Evolutionary conservation across 2,329 filamentous ascomycete genomes (phyloP), one percentile per base, ranked within the genome.

Genomic region (Hypoxylon sp.): DNA sequence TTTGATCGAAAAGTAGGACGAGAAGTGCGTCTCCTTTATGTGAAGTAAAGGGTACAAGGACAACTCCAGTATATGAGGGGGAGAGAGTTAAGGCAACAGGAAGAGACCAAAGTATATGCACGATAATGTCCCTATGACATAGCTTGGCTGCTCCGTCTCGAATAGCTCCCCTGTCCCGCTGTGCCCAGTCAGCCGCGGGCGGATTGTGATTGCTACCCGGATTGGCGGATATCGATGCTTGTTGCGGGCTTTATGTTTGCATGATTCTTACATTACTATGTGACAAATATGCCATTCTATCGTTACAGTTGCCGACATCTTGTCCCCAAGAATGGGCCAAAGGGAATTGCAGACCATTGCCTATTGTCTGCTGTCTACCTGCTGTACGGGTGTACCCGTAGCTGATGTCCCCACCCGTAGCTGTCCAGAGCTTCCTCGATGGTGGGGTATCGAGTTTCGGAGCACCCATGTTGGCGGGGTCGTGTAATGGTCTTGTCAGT

Each of bases 251-350:
- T 55, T 51, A 55, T 42, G 18, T 42, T 54, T 50, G 18, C 49
- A 56, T 64, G 48, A 62, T 33, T 52, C 51, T 61, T 58, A 58
- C 58, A 35, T 63, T n/a, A n/a, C n/a, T n/a, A n/a, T n/a, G n/a
- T n/a, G n/a, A n/a, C n/a, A n/a, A n/a, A n/a, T n/a, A n/a, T n/a
- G n/a, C n/a, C n/a, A n/a, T n/a, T n/a, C n/a, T n/a, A n/a, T n/a
- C n/a, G n/a, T n/a, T n/a, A n/a, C n/a, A n/a, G n/a, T n/a, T n/a
- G n/a, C n/a, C n/a, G n/a, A n/a, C n/a, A n/a, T n/a, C n/a, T n/a
- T n/a, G n/a, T n/a, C n/a, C n/a, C n/a, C n/a, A n/a, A n/a, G n/a
- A n/a, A n/a, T n/a, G n/a, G n/a, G n/a, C n/a, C n/a, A n/a, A n/a
- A n/a, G n/a, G n/a, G n/a, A n/a, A n/a, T n/a, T n/a, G n/a, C n/a